Evolutionary conservation across 2,329 filamentous ascomycete species (phyloP).

Genomic region (Zasmidium cellare): DNA sequence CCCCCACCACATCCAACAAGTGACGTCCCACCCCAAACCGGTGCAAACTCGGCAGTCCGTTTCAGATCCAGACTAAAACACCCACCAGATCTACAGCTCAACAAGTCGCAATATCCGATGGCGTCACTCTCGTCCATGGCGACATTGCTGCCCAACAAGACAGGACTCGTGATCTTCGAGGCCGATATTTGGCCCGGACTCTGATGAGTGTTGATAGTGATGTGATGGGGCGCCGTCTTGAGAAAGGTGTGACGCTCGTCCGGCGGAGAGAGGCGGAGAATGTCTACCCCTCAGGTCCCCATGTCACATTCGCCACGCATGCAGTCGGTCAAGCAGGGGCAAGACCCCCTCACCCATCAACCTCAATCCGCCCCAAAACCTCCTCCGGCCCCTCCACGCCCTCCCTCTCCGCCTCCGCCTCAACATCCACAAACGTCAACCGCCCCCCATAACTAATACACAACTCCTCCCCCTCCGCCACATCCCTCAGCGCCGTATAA

Average conservation of each 20-base stretch:
- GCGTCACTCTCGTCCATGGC: background rate
- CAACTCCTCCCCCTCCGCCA: conserved; percentile 55
- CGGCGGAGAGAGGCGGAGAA: background rate
- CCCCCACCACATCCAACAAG: background rate
- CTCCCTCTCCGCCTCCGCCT: conserved; percentile 25
- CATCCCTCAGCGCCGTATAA: conserved; percentile 52
- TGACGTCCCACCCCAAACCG: background rate
- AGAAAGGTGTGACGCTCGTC: background rate
- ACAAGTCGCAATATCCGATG: background rate
- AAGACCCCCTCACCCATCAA: conserved; percentile 12
- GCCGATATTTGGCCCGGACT: background rate
- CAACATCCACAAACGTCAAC: conserved; percentile 50
- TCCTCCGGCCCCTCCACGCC: conserved; percentile 37
- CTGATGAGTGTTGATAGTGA: background rate
- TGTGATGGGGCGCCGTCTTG: background rate
- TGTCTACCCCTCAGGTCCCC: background rate
- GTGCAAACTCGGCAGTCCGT: background rate
- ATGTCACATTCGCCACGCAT: background rate
- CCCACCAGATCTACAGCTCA: background rate
- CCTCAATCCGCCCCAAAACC: conserved; percentile 43
- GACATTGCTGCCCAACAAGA: background rate
- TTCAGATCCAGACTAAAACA: background rate
- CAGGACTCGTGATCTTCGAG: background rate
- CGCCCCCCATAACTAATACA: conserved; percentile 53
- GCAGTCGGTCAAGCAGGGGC: no score